Conservation (phyloP, 2,329 filamentous ascomycete genomes). For the Lachnellula willkommii region DNA sequence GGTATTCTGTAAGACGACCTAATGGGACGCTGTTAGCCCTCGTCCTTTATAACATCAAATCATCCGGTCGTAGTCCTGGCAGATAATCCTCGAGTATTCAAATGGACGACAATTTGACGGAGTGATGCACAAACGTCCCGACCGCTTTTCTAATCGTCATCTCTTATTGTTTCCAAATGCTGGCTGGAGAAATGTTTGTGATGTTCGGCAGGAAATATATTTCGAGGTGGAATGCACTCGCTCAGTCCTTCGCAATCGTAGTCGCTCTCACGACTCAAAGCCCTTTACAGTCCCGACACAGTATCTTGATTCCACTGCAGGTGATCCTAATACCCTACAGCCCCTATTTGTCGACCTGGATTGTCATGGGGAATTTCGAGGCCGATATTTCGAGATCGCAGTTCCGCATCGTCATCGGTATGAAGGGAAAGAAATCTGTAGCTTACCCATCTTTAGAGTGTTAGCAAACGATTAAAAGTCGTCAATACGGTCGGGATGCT, state of each 20-base stretch:
- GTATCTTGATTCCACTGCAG: background rate
- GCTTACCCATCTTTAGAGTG: conserved; percentile 57
- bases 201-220: background rate
- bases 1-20: conserved; percentile 99
- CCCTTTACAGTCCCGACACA: background rate
- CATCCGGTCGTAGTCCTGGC: background rate
- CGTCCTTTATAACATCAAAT: background rate
- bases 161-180: too few species aligned
- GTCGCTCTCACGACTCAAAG: background rate
- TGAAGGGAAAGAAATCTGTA: conserved; percentile 25
- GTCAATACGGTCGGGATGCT: conserved; percentile 25
- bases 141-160: too few species aligned
- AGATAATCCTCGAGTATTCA: background rate
- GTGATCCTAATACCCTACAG: background rate
- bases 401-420: conserved; percentile 1
- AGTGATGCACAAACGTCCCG: background rate
- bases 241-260: background rate
- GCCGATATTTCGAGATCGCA: conserved; percentile 5
- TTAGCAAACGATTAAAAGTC: conserved; percentile 29
- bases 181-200: too few species aligned
- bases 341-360: background rate
- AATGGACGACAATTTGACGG: too few species aligned
- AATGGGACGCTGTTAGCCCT: conserved; percentile 26
- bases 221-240: background rate
- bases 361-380: background rate